phyloP scores from a whole-genome alignment of 2,329 filamentous ascomycete genomes.

The Phaeophleospora eucalypticola region DNA sequence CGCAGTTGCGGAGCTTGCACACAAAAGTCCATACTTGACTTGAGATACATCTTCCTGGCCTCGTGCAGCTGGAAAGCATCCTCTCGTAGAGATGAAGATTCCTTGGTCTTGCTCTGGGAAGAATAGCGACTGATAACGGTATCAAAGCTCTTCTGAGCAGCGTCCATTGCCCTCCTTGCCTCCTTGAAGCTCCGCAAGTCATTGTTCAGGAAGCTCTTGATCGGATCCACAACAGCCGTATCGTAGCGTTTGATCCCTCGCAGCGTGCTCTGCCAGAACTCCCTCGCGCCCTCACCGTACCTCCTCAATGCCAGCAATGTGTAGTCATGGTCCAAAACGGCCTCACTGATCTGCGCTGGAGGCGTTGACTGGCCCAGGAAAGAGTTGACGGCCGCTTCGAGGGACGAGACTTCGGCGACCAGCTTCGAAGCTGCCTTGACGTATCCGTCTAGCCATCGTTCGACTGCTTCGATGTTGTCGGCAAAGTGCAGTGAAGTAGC shows the following conservation, averaged over 20 bases:
- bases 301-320: conserved; percentile 80
- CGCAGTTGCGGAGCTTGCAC: conserved; percentile 82
- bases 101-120: conserved; percentile 84
- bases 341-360: conserved; percentile 69
- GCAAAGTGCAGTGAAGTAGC: conserved; percentile 80
- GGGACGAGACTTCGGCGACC: conserved; percentile 60
- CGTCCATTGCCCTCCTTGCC: conserved; percentile 68
- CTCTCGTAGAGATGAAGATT: conserved; percentile 83
- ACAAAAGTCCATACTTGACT: conserved; percentile 90
- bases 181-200: conserved; percentile 88
- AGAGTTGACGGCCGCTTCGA: conserved; percentile 74
- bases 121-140: conserved; percentile 75
- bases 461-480: conserved; percentile 86
- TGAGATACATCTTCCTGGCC: conserved; percentile 82
- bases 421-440: conserved; percentile 60
- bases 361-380: conserved; percentile 76
- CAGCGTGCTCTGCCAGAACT: conserved; percentile 79
- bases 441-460: conserved; percentile 83
- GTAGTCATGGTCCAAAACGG: conserved; percentile 91
- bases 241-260: conserved; percentile 75
- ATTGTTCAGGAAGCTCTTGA: conserved; percentile 69
- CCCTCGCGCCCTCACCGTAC: conserved; percentile 78
- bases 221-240: conserved; percentile 70
- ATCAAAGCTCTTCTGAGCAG: conserved; percentile 80
- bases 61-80: conserved; percentile 96